A percentile compares a stretch with the other conserved stretches of the same genome.
Conservation (phyloP, 257 asterid species). For the Solanum ahanhuiri region DNA sequence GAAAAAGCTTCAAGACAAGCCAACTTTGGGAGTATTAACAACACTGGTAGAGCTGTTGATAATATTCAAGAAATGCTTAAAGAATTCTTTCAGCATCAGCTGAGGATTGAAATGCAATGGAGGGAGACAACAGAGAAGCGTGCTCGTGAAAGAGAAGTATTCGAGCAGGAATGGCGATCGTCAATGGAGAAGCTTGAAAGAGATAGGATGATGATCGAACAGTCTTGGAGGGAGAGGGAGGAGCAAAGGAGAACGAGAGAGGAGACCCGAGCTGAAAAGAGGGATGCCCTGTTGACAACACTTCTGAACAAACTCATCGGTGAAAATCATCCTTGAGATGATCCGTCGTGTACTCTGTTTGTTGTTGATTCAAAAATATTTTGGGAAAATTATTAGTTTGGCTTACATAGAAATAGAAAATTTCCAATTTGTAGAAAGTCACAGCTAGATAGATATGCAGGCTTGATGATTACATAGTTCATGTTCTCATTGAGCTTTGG, state of each 20-base stretch:
- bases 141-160: constrained; percentile 37
- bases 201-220: constrained; percentile 49
- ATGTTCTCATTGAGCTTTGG: neutral
- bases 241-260: constrained; percentile 47
- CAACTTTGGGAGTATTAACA: neutral
- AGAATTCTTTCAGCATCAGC: constrained; percentile 46
- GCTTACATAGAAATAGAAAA: neutral
- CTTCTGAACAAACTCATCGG: constrained; percentile 47
- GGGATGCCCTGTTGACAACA: constrained; percentile 50
- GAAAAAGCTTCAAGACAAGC: constrained; percentile 9
- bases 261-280: constrained; percentile 62
- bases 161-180: constrained; percentile 56
- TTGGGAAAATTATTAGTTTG: neutral
- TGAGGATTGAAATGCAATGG: constrained; percentile 55
- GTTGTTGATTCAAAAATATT: neutral
- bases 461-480: neutral
- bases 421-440: neutral
- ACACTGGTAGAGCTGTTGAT: constrained; percentile 1
- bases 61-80: constrained; percentile 28
- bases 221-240: constrained; percentile 56
- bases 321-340: constrained; percentile 16
- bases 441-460: neutral
- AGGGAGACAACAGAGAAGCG: constrained; percentile 42
- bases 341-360: neutral
- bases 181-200: constrained; percentile 54